Base-by-base conservation (phyloP, 2,329 filamentous ascomycete genomes). In the Cercospora sojina region DNA sequence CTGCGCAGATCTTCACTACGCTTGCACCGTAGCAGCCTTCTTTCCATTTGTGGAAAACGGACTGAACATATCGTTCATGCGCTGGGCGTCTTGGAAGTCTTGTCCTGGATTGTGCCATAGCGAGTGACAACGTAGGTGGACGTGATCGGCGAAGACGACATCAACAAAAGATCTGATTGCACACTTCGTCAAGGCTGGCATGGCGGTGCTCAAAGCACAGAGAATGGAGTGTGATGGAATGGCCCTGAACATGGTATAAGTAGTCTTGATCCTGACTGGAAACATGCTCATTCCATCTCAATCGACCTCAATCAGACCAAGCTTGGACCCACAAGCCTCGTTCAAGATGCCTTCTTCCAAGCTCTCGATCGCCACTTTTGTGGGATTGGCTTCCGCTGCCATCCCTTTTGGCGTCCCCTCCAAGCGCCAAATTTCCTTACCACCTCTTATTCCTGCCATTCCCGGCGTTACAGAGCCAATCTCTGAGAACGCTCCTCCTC, bases 401-500 rank as follows among this genome's bases (percentile, higher is more conserved):
- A 25, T 51, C 32, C 63, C 68, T 29, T 18, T 53, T 25, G 41
- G 29, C 23, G 27, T 51, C 8, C 43, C n/a, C 23, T 43, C 8
- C 59, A 66, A 61, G 53, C 29, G 58, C 49, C 66, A 49, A 41
- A 59, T 59, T 6, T 69, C 66, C 5, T 57, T 70, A 16, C 61
- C 57, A 41, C 85, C 85, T 57, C 78, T 88, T 35, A 87, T 88
- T 67, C 87, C 86, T 1, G 76, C 77, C 10, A 87, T 88, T 67
- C 85, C 85, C 0, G 86, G 86, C 27, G 83, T 89, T 12, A 88
- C 86, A 4, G 85, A 86, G 71, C 82, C 84, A 43, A 74, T 89
- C n/a, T 76, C 78, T 10, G 78, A 77, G 23, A 80, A 83, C 56
- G 81, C 80, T 4, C 83, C 84, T 43, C 85, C 86, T 10, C 77